Evolutionary conservation across 208 protist species (phyloP), one percentile per base, ranked within the genome.

Genomic region (Leishmania guyanensis): DNA sequence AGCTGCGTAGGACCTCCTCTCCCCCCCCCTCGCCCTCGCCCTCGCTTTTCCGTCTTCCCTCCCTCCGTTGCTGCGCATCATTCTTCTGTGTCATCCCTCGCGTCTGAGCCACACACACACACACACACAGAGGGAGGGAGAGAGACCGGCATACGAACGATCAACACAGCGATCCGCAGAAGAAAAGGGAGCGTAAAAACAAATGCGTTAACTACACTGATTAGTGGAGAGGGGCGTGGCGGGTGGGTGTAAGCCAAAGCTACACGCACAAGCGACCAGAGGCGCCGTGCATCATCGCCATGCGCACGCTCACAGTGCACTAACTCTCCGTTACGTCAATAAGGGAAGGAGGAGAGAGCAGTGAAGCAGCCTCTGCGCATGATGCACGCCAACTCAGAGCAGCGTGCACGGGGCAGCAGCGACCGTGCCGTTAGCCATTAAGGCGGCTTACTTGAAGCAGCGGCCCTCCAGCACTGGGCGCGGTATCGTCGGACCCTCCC

Each of bases 401-500:
- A 5, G 6, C 70, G 3, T 39, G 70, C 46, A 33, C 6, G 17
- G 20, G 39, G 54, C 48, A 48, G 53, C 20, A 26, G 29, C 39
- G 16, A 20, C 29, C 16, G 17, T 26, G 43, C 9, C n/a, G 14
- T 39, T 26, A 53, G 2, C 26, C 26, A 22, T 39, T 26, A 5
- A 48, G 36, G 51, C 36, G 53, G 46, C 58, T 89, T 91, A 95
- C 87, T 95, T 95, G 89, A 95, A 95, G 86, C 75, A 77, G 79
- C 90, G 88, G 29, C 92, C 92, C 89, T 95, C 92, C 62, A 93
- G 85, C 81, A 95, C 92, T 54, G 92, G 92, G 78, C 84, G 85
- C 75, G 88, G 87, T 76, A 95, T 95, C 60, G 91, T 95, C 48
- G 89, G 89, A 68, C 92, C 92, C 85, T 95, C 92, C 90, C 92